Evolutionary conservation across 306 rosid species (phyloP), one percentile per base, ranked within the genome.

Genomic region (Delonix regia): DNA sequence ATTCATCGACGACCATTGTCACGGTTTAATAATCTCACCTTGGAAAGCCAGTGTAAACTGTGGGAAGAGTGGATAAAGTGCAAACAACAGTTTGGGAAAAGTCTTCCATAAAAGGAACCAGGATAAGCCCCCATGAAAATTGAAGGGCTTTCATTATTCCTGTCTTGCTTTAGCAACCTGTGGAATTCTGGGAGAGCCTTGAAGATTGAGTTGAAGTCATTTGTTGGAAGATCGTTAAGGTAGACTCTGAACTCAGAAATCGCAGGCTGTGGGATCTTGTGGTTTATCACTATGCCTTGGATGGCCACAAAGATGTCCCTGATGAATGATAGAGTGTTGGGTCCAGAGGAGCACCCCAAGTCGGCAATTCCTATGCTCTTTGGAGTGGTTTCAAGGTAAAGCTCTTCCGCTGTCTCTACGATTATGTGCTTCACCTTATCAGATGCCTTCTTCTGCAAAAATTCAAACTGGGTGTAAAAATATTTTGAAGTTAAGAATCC

Each of bases 161-260:
- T 82, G 68, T 88, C 87, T 48, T 78, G 84, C 21, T 62, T 76
- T 25, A 92, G 85, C 16, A 85, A 39, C 33, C 61, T 86, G 24
- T 89, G 90, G 84, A 95, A 92, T 22, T 92, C 97, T 2, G 99
- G 99, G 69, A 92, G 79, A 73, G 88, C 82, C 87, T 92, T 87
- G 73, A 95, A 92, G 86, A 95, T 87, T 34, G 99, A 86, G 85
- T 95, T 95, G 92, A 95, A 95, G 88, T 95, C 99, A 77, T 95
- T 95, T 25, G 98, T 83, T 6, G 97, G 99, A 64, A 95, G 99
- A 87, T 95, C 99, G 70, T 95, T 95, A 10, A 95, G 86, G 85
- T 88, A 89, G 0, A 93, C 94, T 63, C 94, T 75, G 45, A 93
- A 81, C 81, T 93, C 98, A 24, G 87, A 80, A 24, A 86, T 70